Evolutionary conservation across 2,329 filamentous ascomycete species (phyloP).

Genomic region (Sporothrix brasiliensis): DNA sequence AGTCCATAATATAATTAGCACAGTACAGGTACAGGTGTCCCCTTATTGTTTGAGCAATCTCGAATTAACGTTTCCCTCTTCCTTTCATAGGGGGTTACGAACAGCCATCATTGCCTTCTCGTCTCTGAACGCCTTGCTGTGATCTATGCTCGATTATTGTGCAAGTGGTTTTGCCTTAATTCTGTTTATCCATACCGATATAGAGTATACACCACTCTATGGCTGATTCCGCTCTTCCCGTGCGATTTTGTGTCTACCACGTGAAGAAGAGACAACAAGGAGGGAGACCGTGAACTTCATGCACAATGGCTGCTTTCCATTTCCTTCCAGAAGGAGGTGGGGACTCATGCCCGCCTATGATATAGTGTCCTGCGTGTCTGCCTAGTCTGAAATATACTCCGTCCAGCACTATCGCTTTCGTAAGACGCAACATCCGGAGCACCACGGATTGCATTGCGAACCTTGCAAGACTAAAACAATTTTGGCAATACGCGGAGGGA

Average conservation of each 20-base stretch:
- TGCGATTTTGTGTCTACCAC: not conserved
- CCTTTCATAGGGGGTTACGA: too few species aligned
- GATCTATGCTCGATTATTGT: not conserved
- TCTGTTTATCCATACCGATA: constrained; percentile 5
- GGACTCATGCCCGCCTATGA: not conserved
- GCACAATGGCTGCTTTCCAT: not conserved
- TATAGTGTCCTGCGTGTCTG: not conserved
- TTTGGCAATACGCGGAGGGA: not conserved
- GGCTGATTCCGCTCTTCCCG: not conserved
- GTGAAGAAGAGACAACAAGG: not conserved
- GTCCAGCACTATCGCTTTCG: not conserved
- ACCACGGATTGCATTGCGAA: not conserved
- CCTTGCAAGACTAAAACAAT: not conserved
- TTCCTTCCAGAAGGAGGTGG: constrained; percentile 13
- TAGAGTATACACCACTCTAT: not conserved
- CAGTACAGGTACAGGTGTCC: too few species aligned
- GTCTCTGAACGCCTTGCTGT: too few species aligned
- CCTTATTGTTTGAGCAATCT: too few species aligned
- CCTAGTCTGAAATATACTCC: constrained; percentile 9
- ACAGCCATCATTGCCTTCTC: too few species aligned
- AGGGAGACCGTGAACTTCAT: too few species aligned
- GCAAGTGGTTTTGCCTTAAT: not conserved
- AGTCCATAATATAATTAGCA: too few species aligned
- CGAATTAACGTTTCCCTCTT: too few species aligned
- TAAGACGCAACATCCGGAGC: constrained; percentile 19